Evolutionary conservation across 2,329 filamentous ascomycete species (phyloP).

Genomic region (Balansia obtecta): DNA sequence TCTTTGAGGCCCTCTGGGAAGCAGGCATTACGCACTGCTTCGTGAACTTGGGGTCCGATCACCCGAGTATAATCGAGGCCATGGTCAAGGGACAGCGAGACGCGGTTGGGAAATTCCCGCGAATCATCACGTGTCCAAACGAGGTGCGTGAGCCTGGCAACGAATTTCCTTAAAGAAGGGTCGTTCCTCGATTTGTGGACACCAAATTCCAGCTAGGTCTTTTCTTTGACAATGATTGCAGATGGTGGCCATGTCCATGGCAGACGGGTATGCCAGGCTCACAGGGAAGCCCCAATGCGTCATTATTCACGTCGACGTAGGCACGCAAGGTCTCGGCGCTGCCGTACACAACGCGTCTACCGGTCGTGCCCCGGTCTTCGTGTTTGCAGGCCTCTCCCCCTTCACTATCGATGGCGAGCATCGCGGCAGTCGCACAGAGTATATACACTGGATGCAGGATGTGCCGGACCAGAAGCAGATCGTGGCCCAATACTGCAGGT

Average conservation of each 20-base stretch:
- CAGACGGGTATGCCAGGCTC: slow-evolving; percentile 62
- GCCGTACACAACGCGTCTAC: slow-evolving; percentile 70
- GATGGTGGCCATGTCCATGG: slow-evolving; percentile 81
- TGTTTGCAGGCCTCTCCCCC: slow-evolving; percentile 68
- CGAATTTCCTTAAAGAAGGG: slow-evolving; percentile 1
- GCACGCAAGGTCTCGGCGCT: slow-evolving; percentile 65
- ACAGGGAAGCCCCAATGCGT: slow-evolving; percentile 60
- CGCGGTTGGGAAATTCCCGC: slow-evolving; percentile 50
- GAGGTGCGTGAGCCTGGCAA: slow-evolving; percentile 38
- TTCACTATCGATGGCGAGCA: slow-evolving; percentile 69
- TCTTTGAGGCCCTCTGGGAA: slow-evolving; percentile 73
- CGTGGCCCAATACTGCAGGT: slow-evolving; percentile 74
- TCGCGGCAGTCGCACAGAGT: slow-evolving; percentile 66
- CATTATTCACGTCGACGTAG: slow-evolving; percentile 64
- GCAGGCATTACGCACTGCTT: slow-evolving; percentile 47
- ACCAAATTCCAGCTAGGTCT: no score
- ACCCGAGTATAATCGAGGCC: slow-evolving; percentile 68
- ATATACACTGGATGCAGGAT: slow-evolving; percentile 80
- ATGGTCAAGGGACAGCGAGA: slow-evolving; percentile 66
- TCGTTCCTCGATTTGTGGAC: no score
- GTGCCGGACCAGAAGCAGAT: slow-evolving; percentile 74
- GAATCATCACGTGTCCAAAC: slow-evolving; percentile 68
- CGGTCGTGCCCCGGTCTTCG: slow-evolving; percentile 60
- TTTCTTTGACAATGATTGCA: slow-evolving; percentile 17
- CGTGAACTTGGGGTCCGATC: slow-evolving; percentile 58